phyloP scores from a whole-genome alignment of 306 rosid genomes.

The apple (Malus domestica) region DNA sequence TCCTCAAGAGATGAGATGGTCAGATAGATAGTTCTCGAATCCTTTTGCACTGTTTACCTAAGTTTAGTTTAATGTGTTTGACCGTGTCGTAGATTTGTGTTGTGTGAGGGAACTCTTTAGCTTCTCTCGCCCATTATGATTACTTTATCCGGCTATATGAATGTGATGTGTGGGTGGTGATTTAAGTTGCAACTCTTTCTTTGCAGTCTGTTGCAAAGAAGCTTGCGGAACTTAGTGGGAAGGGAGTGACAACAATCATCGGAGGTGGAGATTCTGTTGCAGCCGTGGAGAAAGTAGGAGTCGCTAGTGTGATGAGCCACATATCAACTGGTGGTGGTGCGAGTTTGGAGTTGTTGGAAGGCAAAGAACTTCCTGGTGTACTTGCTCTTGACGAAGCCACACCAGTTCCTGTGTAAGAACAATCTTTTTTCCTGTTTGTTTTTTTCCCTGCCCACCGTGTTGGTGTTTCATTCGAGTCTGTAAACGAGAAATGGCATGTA shows the following conservation, averaged over 20 bases:
- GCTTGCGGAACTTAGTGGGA: conserved; percentile 86
- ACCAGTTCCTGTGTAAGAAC: conserved; percentile 69
- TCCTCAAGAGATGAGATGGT: neutral
- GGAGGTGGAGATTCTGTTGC: conserved; percentile 99
- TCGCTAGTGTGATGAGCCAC: conserved; percentile 94
- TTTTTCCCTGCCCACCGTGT: conserved; percentile 18
- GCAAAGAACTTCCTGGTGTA: conserved; percentile 96
- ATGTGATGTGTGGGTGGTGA: neutral
- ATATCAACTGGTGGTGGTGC: conserved; percentile 99
- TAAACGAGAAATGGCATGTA: conserved; percentile 37
- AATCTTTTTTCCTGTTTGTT: conserved; percentile 11
- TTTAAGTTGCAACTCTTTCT: conserved; percentile 7
- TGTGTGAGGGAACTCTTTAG: neutral
- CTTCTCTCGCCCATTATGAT: neutral
- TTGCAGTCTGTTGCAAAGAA: conserved; percentile 84
- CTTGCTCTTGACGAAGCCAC: conserved; percentile 91
- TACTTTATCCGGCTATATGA: neutral
- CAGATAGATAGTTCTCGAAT: neutral
- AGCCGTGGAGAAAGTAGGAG: conserved; percentile 98
- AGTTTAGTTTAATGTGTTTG: neutral
- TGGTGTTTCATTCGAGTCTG: conserved; percentile 32
- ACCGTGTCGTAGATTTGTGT: neutral
- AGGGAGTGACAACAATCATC: conserved; percentile 96
- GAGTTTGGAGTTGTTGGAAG: conserved; percentile 96
- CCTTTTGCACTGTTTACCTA: neutral